Conservation (phyloP, 2,329 filamentous ascomycete species). For the Stagonosporopsis tanaceti region DNA sequence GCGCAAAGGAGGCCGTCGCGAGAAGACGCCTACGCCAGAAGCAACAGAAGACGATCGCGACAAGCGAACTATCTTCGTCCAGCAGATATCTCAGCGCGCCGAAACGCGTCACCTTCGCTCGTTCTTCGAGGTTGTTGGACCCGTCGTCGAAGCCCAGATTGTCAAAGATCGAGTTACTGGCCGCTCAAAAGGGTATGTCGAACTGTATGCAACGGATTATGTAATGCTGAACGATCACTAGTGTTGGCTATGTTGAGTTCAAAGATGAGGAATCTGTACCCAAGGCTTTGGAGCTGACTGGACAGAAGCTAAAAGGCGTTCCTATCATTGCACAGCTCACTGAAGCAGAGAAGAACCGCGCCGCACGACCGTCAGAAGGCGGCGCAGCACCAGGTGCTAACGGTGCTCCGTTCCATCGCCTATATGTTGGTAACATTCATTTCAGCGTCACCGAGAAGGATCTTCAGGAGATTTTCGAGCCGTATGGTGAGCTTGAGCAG, state of each 20-base stretch:
- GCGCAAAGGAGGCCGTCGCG: slow-evolving; percentile 44
- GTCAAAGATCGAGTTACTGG: slow-evolving; percentile 97
- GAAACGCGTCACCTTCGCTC: slow-evolving; percentile 90
- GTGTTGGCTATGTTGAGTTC: slow-evolving; percentile 99
- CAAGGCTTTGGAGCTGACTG: slow-evolving; percentile 95
- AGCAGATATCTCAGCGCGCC: slow-evolving; percentile 93
- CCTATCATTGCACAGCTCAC: slow-evolving; percentile 98
- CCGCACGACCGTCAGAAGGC: slow-evolving; percentile 75
- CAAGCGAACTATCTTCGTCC: slow-evolving; percentile 95
- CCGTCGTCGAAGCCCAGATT: slow-evolving; percentile 96
- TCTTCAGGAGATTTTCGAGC: slow-evolving; percentile 94
- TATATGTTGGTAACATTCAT: slow-evolving; percentile 99
- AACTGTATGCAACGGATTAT: background rate
- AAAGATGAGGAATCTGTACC: slow-evolving; percentile 93
- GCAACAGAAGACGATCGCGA: slow-evolving; percentile 96
- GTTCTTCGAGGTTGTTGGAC: slow-evolving; percentile 95
- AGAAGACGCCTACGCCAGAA: slow-evolving; percentile 68
- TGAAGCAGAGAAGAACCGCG: slow-evolving; percentile 98
- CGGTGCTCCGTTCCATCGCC: slow-evolving; percentile 92
- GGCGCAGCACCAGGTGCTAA: slow-evolving; percentile 73
- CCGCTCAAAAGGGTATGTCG: slow-evolving; percentile 90
- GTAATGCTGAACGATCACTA: slow-evolving; percentile 57
- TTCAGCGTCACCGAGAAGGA: slow-evolving; percentile 99
- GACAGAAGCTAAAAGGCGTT: slow-evolving; percentile 97
- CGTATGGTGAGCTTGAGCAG: slow-evolving; percentile 97